These are phyloP conservation scores for Oryza glaberrima DNA, from an alignment of 176 grass and related monocot genomes.

Conservation along the genomic window DNA sequence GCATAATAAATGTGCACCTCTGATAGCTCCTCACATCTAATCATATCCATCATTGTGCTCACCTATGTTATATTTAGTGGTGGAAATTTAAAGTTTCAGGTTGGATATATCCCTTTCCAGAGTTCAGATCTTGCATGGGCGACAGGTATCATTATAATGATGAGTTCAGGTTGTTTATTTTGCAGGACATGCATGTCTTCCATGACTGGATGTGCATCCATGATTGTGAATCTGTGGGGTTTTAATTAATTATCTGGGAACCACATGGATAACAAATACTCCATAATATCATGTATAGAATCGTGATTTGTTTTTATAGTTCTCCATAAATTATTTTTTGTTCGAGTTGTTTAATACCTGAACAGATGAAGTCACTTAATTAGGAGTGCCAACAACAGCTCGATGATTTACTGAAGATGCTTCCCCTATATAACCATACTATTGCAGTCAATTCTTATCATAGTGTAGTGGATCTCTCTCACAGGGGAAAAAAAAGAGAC, in stretches of 20 bases:
- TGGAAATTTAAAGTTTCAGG: neutral
- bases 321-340: neutral
- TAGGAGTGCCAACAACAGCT: neutral
- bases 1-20: neutral
- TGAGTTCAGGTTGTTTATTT: neutral
- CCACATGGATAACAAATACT: neutral
- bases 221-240: neutral
- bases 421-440: neutral
- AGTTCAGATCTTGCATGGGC: neutral
- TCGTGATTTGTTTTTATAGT: too few species aligned
- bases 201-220: neutral
- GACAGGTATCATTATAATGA: neutral
- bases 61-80: neutral
- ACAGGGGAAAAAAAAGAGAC: neutral
- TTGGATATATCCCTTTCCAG: neutral
- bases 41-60: neutral
- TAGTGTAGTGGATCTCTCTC: neutral
- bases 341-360: neutral
- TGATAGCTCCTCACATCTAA: neutral
- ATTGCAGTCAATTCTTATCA: neutral
- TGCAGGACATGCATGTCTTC: neutral
- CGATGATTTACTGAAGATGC: neutral
- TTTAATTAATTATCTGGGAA: conserved; percentile 1
- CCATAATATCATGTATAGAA: neutral
- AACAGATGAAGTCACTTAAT: neutral